A percentile compares a stretch with the other conserved stretches of the same genome.
Conservation (phyloP, 1,139 yeast genomes). For the Nematodospora anomalae region DNA sequence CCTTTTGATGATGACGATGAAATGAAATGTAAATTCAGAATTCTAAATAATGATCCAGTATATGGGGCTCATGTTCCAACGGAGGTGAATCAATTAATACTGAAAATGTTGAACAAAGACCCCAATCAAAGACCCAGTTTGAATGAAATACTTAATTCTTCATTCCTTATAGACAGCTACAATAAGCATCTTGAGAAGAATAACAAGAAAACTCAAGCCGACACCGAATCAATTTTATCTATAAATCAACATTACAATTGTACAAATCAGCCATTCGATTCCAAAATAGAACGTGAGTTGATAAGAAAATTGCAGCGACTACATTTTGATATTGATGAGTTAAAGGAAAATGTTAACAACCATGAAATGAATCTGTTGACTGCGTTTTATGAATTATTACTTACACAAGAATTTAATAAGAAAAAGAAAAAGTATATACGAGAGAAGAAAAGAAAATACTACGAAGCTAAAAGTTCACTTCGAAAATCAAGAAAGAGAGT, state of each 20-base stretch:
- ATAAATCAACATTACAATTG: slow-evolving; percentile 43
- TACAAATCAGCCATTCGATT: slow-evolving; percentile 47
- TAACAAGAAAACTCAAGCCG: slow-evolving; percentile 18
- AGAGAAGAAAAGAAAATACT: slow-evolving; percentile 41
- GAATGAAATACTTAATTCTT: slow-evolving; percentile 59
- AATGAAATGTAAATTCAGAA: slow-evolving; percentile 55
- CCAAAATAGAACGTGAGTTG: slow-evolving; percentile 64
- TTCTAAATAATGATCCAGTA: slow-evolving; percentile 65
- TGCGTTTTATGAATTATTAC: slow-evolving; percentile 78
- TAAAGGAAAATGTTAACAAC: slow-evolving; percentile 60
- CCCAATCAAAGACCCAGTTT: slow-evolving; percentile 63
- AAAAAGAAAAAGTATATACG: slow-evolving; percentile 35
- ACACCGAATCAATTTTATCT: slow-evolving; percentile 40
- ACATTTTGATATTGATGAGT: slow-evolving; percentile 64
- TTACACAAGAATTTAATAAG: slow-evolving; percentile 57
- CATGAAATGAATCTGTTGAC: slow-evolving; percentile 74
- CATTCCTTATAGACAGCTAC: slow-evolving; percentile 52
- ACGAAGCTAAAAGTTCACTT: slow-evolving; percentile 41
- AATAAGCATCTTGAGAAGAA: slow-evolving; percentile 24
- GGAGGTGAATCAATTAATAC: slow-evolving; percentile 52
- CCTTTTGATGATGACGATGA: slow-evolving; percentile 91
- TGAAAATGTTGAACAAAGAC: slow-evolving; percentile 60
- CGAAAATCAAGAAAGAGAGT: slow-evolving; percentile 54
- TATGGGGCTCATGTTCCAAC: slow-evolving; percentile 46
- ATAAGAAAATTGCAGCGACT: slow-evolving; percentile 63